Evolutionary conservation across 2,329 filamentous ascomycete genomes (phyloP).

Genomic region (Aspergillus eucalypticola): DNA sequence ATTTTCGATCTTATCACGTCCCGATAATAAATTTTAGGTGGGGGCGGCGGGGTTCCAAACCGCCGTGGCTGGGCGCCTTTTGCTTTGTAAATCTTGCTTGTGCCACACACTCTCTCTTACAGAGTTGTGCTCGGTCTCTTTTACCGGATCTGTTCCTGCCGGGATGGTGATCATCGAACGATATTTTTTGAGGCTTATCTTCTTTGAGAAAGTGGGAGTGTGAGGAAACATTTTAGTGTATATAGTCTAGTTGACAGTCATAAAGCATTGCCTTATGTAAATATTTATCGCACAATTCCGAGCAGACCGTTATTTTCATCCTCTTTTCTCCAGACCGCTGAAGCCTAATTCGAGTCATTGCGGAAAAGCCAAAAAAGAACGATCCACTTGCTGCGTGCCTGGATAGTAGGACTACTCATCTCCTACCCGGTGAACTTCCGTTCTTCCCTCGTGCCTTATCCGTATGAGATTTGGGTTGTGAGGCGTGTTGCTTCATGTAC

Average conservation of each 20-base stretch:
- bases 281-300: background rate
- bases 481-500: background rate
- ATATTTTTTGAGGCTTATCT: no score
- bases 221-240: no score
- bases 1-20: slow-evolving; percentile 39
- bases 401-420: background rate
- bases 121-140: no score
- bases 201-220: no score
- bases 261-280: background rate
- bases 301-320: no score
- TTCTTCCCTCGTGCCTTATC: background rate
- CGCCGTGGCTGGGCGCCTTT: slow-evolving; percentile 20
- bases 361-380: background rate
- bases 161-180: background rate
- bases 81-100: slow-evolving; percentile 15
- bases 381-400: background rate
- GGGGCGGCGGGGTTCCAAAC: slow-evolving; percentile 32
- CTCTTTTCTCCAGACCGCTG: background rate
- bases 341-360: background rate
- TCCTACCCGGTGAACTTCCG: background rate
- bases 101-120: background rate
- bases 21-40: slow-evolving; percentile 40
- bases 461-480: background rate
- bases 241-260: no score
- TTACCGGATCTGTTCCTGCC: slow-evolving; percentile 5